These are phyloP conservation scores for Colletotrichum nymphaeae DNA, from an alignment of 2,329 filamentous ascomycete genomes.

Conservation along the genomic window DNA sequence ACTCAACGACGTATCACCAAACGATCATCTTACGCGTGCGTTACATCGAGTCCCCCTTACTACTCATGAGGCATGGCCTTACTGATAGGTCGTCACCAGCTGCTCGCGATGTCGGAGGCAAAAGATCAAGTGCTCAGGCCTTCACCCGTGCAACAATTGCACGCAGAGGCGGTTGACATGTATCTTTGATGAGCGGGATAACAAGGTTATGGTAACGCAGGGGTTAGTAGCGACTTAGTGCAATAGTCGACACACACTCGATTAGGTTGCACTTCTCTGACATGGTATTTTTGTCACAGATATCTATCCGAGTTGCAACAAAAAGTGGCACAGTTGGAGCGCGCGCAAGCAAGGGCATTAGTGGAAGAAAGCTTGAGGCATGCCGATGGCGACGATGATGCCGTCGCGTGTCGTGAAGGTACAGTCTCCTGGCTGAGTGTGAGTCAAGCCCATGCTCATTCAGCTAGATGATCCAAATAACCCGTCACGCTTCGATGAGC, in stretches of 20 bases:
- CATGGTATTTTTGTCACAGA: background rate
- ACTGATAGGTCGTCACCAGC: background rate
- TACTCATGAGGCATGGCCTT: background rate
- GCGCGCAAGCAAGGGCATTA: slow-evolving; percentile 6
- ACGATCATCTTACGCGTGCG: slow-evolving; percentile 23
- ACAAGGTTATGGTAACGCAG: slow-evolving; percentile 32
- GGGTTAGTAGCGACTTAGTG: background rate
- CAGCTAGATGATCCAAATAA: background rate
- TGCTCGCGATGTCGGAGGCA: slow-evolving; percentile 33
- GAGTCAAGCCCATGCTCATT: background rate
- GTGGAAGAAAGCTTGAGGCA: slow-evolving; percentile 10
- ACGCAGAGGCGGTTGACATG: slow-evolving; percentile 27
- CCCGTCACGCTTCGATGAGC: background rate
- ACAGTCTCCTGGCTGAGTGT: too few species aligned
- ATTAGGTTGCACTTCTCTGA: background rate
- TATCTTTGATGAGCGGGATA: slow-evolving; percentile 29
- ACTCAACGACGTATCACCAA: slow-evolving; percentile 27
- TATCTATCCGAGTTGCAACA: slow-evolving; percentile 24
- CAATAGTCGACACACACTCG: background rate
- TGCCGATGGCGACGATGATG: background rate
- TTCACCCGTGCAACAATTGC: slow-evolving; percentile 32
- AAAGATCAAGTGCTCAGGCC: slow-evolving; percentile 30
- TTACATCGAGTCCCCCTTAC: background rate
- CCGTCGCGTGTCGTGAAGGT: background rate
- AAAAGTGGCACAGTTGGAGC: slow-evolving; percentile 18